Conservation (phyloP, 495 filamentous ascomycete species). For the Annulohypoxylon nitens region DNA sequence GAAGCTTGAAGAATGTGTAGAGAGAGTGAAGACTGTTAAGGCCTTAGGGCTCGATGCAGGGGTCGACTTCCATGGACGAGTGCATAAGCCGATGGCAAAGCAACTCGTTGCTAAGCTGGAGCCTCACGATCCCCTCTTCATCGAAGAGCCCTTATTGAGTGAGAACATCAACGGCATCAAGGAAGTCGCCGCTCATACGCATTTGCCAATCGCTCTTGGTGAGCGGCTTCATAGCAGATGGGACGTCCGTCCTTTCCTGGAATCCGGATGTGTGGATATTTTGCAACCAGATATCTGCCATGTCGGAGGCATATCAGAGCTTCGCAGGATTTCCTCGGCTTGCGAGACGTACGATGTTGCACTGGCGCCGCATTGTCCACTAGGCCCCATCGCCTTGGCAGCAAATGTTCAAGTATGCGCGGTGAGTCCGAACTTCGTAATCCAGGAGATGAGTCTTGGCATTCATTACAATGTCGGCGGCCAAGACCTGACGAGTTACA, state of each 20-base stretch:
- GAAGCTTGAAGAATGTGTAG: constrained; percentile 72
- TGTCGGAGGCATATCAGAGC: constrained; percentile 80
- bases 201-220: constrained; percentile 78
- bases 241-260: constrained; percentile 81
- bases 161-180: constrained; percentile 80
- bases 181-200: constrained; percentile 70
- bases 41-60: constrained; percentile 77
- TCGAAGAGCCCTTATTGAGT: constrained; percentile 81
- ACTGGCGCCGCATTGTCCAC: constrained; percentile 81
- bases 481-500: constrained; percentile 77
- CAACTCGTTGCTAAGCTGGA: constrained; percentile 79
- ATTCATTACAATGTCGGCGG: constrained; percentile 81
- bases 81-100: constrained; percentile 87
- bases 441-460: constrained; percentile 84
- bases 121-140: constrained; percentile 79
- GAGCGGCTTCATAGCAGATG: constrained; percentile 81
- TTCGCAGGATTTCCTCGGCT: constrained; percentile 77
- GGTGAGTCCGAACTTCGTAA: constrained; percentile 76
- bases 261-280: constrained; percentile 76
- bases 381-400: constrained; percentile 81
- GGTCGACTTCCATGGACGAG: constrained; percentile 82
- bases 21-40: constrained; percentile 77
- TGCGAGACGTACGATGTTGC: constrained; percentile 84
- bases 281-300: constrained; percentile 84
- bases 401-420: constrained; percentile 78